Evolutionary conservation across 2,329 filamentous ascomycete species (phyloP).

Genomic region (Endocalyx cinctus): DNA sequence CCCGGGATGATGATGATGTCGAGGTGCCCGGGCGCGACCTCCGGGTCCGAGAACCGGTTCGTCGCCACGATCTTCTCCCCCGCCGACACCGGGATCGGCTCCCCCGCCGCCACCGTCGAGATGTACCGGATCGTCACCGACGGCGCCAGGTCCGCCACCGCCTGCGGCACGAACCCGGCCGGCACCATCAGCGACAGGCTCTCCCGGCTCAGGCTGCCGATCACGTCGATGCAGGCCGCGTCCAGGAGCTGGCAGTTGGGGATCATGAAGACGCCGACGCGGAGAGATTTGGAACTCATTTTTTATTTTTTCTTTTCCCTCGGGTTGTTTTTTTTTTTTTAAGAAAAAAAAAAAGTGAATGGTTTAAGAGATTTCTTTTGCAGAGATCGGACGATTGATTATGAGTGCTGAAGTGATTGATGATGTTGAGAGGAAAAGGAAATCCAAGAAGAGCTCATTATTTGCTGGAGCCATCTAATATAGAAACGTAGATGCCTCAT

Average conservation of each 20-base stretch:
- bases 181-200: conserved; percentile 33
- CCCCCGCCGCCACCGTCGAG: conserved; percentile 30
- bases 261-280: conserved; percentile 49
- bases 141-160: conserved; percentile 37
- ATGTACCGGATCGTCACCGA: conserved; percentile 43
- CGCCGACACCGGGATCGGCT: conserved; percentile 38
- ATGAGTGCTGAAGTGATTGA: no score
- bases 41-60: conserved; percentile 38
- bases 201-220: conserved; percentile 40
- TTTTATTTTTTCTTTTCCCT: conserved; percentile 8
- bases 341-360: no score
- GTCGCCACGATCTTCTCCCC: conserved; percentile 34
- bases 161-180: conserved; percentile 30
- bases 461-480: no score
- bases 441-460: no score
- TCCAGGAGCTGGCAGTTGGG: conserved; percentile 44
- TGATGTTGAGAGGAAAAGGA: no score
- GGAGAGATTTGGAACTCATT: no score
- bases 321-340: no score
- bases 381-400: no score
- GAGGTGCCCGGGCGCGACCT: conserved; percentile 45
- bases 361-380: no score
- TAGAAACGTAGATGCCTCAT: no score
- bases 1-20: conserved; percentile 49
- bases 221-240: conserved; percentile 44